Percentiles rank a stretch among this genome's conserved stretches.
phyloP scores from a whole-genome alignment of 164 flowering plant genomes.

The Sedum album region DNA sequence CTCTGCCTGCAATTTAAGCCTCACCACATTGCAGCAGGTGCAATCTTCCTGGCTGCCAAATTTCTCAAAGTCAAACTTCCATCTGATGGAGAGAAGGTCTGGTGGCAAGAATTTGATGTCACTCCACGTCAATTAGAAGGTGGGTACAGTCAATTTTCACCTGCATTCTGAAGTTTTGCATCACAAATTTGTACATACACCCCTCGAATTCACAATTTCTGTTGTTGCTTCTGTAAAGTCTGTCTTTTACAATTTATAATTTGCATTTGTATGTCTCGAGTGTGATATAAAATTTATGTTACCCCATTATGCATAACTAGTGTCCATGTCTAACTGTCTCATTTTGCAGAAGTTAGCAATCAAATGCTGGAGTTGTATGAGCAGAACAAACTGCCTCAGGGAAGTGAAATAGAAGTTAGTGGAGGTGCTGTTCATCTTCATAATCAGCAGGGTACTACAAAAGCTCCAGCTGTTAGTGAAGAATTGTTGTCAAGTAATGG shows the following conservation, averaged over 20 bases:
- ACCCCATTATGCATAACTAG: too few species aligned
- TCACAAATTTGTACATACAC: not conserved
- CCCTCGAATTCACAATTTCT: too few species aligned
- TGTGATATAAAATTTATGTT: too few species aligned
- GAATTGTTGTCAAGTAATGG: conserved; percentile 26
- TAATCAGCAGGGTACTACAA: conserved; percentile 29
- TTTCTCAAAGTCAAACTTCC: conserved; percentile 81
- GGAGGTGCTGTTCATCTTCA: conserved; percentile 36
- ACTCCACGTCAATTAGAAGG: conserved; percentile 89
- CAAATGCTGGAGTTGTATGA: conserved; percentile 97
- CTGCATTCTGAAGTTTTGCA: not conserved
- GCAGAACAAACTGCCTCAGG: conserved; percentile 71
- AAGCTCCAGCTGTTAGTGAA: conserved; percentile 37
- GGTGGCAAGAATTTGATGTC: conserved; percentile 95
- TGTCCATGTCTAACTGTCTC: conserved; percentile 7
- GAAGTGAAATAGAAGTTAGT: conserved; percentile 74
- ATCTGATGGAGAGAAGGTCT: conserved; percentile 77
- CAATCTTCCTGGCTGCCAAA: conserved; percentile 87
- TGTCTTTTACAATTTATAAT: not conserved
- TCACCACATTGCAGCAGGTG: conserved; percentile 84
- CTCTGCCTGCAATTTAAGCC: conserved; percentile 87
- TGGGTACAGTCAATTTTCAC: conserved; percentile 22
- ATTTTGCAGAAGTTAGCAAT: conserved; percentile 87
- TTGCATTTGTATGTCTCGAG: not conserved
- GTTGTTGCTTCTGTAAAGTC: too few species aligned